Conservation (phyloP, 108 stramenopile genomes). For the Skeletonema marinoi region DNA sequence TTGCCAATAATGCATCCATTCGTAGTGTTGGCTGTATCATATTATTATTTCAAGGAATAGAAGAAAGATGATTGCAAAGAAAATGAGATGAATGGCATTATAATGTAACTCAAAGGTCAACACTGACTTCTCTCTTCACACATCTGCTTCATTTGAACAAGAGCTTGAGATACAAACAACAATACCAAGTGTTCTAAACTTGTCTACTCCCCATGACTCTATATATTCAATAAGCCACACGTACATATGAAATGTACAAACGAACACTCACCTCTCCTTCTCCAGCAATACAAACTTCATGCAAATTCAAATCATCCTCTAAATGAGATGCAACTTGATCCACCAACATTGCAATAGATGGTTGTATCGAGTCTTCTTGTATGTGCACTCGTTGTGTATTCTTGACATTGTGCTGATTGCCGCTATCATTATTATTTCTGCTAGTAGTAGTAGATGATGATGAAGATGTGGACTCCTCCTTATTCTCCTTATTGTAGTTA, state of each 20-base stretch:
- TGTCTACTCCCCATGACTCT: no score
- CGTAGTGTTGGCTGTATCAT: constrained; percentile 59
- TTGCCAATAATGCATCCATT: constrained; percentile 54
- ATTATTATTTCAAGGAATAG: neutral
- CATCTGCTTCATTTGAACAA: no score
- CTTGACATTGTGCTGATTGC: neutral
- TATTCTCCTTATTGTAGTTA: neutral
- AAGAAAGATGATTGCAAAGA: neutral
- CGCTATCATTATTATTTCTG: no score
- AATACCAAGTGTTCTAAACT: no score
- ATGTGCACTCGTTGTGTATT: neutral
- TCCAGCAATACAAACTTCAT: constrained; percentile 1
- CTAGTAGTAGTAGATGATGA: neutral
- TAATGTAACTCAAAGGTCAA: no score
- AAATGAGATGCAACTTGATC: constrained; percentile 34
- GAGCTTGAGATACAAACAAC: no score
- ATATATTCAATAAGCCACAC: no score
- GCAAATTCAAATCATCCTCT: neutral
- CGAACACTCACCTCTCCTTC: neutral
- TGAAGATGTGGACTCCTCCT: neutral
- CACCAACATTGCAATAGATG: constrained; percentile 44
- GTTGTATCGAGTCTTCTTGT: constrained; percentile 31
- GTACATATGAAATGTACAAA: no score
- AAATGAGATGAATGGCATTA: neutral
- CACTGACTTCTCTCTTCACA: no score